Percentiles rank a stretch among this genome's conserved stretches.
Conservation (phyloP, 2,329 filamentous ascomycete species). For the Aureobasidium mangrovei region DNA sequence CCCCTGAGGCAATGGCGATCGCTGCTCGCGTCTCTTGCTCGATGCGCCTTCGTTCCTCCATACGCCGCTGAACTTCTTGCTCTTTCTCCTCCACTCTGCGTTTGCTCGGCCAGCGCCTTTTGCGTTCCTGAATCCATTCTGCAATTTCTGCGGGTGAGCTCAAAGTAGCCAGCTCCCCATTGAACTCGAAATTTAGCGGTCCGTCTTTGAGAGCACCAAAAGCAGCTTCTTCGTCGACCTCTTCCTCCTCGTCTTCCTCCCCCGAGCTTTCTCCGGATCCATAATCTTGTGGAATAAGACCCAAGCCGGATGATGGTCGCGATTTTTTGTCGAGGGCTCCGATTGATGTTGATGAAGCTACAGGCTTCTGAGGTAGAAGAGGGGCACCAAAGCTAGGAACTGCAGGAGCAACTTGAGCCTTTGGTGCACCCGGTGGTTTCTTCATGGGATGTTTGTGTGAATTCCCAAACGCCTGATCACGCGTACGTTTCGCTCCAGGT, state of each 20-base stretch:
- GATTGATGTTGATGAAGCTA: slow-evolving; percentile 11
- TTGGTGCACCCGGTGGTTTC: slow-evolving; percentile 8
- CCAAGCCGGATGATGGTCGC: slow-evolving; percentile 62
- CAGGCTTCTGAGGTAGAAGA: slow-evolving; percentile 14
- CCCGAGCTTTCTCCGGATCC: slow-evolving; percentile 18
- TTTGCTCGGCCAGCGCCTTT: slow-evolving; percentile 70
- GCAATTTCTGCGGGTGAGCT: slow-evolving; percentile 58
- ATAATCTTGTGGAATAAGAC: slow-evolving; percentile 48
- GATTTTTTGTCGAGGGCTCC: slow-evolving; percentile 56
- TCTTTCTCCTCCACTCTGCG: slow-evolving; percentile 53
- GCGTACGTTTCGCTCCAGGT: slow-evolving; percentile 4
- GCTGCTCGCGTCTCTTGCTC: slow-evolving; percentile 21
- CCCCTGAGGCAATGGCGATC: slow-evolving; percentile 8
- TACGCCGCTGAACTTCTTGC: slow-evolving; percentile 13
- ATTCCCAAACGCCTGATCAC: slow-evolving; percentile 8
- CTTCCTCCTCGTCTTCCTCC: slow-evolving; percentile 59
- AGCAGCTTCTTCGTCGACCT: slow-evolving; percentile 59
- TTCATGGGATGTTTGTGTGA: slow-evolving; percentile 16
- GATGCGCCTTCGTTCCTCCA: slow-evolving; percentile 22
- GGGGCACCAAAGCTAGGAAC: slow-evolving; percentile 27
- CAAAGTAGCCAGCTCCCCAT: slow-evolving; percentile 46
- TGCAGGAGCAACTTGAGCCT: slow-evolving; percentile 21
- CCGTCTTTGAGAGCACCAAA: slow-evolving; percentile 18
- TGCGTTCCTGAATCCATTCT: slow-evolving; percentile 73
- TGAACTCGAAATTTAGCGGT: slow-evolving; percentile 45